Evolutionary conservation across 805 yeast species (phyloP).

Genomic region (Saturnispora serradocipensis): DNA sequence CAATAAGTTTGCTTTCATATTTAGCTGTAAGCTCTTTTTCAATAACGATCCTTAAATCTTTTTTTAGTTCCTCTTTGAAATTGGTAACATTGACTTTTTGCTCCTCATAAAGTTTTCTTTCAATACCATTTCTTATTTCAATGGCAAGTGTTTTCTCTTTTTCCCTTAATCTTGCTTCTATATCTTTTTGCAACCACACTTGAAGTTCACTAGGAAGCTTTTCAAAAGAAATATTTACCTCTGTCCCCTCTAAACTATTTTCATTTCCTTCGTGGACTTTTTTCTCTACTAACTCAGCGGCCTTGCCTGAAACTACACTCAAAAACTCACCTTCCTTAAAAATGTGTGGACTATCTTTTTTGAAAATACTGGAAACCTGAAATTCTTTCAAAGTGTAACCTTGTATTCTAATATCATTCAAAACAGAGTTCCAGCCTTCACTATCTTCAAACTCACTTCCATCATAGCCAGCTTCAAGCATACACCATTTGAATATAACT

Average conservation of each 20-base stretch:
- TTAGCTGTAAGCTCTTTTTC: neutral
- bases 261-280: neutral
- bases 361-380: neutral
- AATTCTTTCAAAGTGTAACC: neutral
- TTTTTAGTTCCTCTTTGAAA: neutral
- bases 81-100: neutral
- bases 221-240: neutral
- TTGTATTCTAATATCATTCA: neutral
- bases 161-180: neutral
- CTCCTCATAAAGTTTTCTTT: neutral
- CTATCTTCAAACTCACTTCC: slow-evolving; percentile 2
- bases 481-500: slow-evolving; percentile 15
- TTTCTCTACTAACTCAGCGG: neutral
- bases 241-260: neutral
- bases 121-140: neutral
- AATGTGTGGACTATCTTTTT: neutral
- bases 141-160: neutral
- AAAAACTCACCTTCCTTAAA: slow-evolving; percentile 3
- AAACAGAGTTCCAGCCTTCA: slow-evolving; percentile 8
- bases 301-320: neutral
- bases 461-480: slow-evolving; percentile 4
- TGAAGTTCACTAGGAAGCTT: neutral
- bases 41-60: neutral
- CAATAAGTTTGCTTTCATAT: neutral
- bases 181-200: slow-evolving; percentile 2